Evolutionary conservation across 139 green algal species (phyloP).

Genomic region (Pleodorina starrii): DNA sequence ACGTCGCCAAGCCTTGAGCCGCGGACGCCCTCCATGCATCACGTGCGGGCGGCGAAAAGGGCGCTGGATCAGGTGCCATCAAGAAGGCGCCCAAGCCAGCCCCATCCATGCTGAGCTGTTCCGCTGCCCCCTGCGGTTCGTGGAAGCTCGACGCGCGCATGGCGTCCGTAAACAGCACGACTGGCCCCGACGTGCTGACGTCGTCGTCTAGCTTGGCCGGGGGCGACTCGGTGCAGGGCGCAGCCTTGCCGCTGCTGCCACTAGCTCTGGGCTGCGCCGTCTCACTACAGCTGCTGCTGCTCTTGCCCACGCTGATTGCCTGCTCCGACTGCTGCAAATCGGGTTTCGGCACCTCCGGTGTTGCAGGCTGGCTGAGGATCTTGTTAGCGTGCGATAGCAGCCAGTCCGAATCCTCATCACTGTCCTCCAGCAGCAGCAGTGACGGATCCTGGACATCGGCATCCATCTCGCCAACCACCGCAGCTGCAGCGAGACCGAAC

Average conservation of each 20-base stretch:
- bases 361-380: background rate
- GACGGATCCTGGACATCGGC: background rate
- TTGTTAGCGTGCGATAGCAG: slow-evolving; percentile 9
- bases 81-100: background rate
- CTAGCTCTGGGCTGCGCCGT: background rate
- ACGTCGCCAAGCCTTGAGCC: background rate
- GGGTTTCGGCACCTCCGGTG: background rate
- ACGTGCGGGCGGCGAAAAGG: background rate
- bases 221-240: background rate
- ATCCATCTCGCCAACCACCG: background rate
- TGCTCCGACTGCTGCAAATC: background rate
- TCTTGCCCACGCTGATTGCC: background rate
- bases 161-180: background rate
- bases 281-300: background rate
- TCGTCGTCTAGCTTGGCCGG: background rate
- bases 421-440: background rate
- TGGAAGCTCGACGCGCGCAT: background rate
- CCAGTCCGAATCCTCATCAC: slow-evolving; percentile 5
- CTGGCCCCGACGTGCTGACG: background rate
- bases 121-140: background rate
- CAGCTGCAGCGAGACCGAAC: too few species aligned
- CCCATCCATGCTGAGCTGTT: background rate
- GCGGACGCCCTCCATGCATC: background rate
- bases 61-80: background rate
- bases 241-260: background rate